Evolutionary conservation across 2,329 filamentous ascomycete genomes (phyloP).

Genomic region (Ophiostoma quercus): DNA sequence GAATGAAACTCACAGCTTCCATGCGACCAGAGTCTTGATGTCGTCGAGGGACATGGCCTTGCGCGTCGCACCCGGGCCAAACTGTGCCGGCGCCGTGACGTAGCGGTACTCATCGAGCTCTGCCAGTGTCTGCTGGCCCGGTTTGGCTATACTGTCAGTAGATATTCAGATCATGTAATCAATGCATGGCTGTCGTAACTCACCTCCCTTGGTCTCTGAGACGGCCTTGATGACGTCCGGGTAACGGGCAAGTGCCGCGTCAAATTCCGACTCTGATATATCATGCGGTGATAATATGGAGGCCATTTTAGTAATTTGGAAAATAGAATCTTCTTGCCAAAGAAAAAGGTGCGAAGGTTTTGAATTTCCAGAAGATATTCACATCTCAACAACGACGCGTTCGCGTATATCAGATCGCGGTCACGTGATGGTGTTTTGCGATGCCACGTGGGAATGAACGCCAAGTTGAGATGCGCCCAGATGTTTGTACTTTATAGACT

Average conservation of each 20-base stretch:
- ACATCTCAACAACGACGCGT: not conserved
- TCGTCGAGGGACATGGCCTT: constrained; percentile 51
- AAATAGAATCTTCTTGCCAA: not conserved
- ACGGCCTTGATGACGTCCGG: constrained; percentile 40
- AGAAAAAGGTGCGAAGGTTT: not conserved
- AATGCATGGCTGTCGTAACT: constrained; percentile 12
- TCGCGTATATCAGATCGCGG: not conserved
- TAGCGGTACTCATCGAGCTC: constrained; percentile 60
- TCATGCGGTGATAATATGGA: constrained; percentile 13
- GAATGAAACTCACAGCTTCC: constrained; percentile 59
- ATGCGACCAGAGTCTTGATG: constrained; percentile 58
- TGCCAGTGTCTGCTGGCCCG: constrained; percentile 47
- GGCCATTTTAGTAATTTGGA: not conserved
- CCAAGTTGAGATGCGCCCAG: not conserved
- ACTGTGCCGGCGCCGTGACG: constrained; percentile 44
- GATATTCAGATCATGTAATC: constrained; percentile 15
- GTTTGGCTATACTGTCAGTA: constrained; percentile 39
- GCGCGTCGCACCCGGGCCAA: constrained; percentile 36
- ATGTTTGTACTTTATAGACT: not conserved
- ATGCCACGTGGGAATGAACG: not conserved
- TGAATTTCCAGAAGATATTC: not conserved
- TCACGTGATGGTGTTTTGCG: not conserved
- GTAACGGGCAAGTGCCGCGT: constrained; percentile 18
- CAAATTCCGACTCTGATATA: constrained; percentile 21
- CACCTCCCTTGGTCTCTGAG: constrained; percentile 44